These are phyloP conservation scores for Syzygium oleosum DNA, from an alignment of 345 rosid genomes.

Conservation along the genomic window DNA sequence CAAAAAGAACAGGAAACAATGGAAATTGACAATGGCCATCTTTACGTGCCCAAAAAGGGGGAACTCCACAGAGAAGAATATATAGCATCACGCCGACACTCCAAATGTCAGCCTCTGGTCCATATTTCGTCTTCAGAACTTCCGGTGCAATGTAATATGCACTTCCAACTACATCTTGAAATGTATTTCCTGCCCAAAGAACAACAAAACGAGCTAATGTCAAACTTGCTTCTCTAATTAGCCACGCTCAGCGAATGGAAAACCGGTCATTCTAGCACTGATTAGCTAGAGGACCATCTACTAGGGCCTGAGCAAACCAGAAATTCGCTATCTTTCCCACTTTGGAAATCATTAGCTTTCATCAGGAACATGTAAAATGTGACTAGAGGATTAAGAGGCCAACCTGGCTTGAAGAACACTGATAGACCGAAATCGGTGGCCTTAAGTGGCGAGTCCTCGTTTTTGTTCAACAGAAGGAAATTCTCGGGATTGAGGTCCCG, in stretches of 20 bases:
- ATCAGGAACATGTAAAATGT: neutral
- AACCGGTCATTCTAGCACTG: neutral
- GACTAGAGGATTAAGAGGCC: neutral
- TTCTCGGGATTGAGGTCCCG: constrained; percentile 75
- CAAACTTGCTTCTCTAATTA: neutral
- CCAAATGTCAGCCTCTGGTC: constrained; percentile 74
- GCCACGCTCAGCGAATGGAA: neutral
- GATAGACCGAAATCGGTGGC: constrained; percentile 69
- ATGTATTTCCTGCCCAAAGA: constrained; percentile 43
- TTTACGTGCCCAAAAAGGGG: constrained; percentile 77
- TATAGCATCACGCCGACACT: constrained; percentile 65
- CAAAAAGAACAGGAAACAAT: neutral
- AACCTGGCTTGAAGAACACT: constrained; percentile 64
- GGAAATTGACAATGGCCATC: neutral
- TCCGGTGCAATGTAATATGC: constrained; percentile 85
- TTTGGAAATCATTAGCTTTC: neutral
- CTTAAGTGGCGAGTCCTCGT: constrained; percentile 59
- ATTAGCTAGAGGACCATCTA: neutral
- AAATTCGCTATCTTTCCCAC: neutral
- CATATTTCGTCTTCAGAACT: constrained; percentile 54
- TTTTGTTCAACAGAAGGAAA: constrained; percentile 51
- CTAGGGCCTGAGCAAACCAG: neutral
- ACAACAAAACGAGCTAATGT: neutral
- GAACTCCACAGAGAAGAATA: constrained; percentile 56
- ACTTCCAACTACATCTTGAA: constrained; percentile 65